Conservation (phyloP, 2,329 filamentous ascomycete species). For the Diaporthe sp. region DNA sequence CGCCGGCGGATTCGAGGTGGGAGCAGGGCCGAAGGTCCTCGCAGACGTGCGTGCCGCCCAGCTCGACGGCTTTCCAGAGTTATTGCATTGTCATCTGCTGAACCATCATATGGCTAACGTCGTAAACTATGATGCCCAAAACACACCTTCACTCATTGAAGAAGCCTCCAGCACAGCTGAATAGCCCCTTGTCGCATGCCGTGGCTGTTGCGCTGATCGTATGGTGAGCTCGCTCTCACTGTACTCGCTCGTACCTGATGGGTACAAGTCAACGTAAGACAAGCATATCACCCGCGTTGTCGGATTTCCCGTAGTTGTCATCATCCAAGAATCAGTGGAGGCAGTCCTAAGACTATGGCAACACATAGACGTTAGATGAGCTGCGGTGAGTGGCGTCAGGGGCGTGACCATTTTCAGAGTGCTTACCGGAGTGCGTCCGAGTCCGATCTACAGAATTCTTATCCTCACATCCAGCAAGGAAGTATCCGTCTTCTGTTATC, state of each 20-base stretch:
- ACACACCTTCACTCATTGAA: conserved; percentile 31
- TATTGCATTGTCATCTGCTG: conserved; percentile 53
- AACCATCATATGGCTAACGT: conserved; percentile 53
- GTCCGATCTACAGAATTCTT: conserved; percentile 57
- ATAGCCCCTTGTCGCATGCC: background rate
- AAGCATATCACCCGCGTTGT: too few species aligned
- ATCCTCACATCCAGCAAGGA: too few species aligned
- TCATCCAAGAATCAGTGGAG: background rate
- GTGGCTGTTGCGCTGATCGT: background rate
- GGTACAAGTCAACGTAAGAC: too few species aligned
- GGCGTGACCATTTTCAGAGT: background rate
- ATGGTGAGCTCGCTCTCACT: too few species aligned
- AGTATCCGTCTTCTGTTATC: too few species aligned
- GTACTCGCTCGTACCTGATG: conserved; percentile 52
- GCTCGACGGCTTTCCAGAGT: conserved; percentile 52
- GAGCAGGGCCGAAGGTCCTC: background rate
- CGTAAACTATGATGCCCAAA: conserved; percentile 57
- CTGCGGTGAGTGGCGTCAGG: background rate
- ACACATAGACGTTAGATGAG: background rate
- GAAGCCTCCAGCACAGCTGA: background rate
- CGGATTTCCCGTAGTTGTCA: conserved; percentile 49
- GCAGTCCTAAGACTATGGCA: too few species aligned
- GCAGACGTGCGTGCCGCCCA: conserved; percentile 25
- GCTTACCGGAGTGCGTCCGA: conserved; percentile 54
- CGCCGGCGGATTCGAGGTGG: background rate